Percentiles rank a stretch among this genome's conserved stretches.
Evolutionary conservation across 352 stramenopile species (phyloP).

Genomic region (Pythium grandisporangium): DNA sequence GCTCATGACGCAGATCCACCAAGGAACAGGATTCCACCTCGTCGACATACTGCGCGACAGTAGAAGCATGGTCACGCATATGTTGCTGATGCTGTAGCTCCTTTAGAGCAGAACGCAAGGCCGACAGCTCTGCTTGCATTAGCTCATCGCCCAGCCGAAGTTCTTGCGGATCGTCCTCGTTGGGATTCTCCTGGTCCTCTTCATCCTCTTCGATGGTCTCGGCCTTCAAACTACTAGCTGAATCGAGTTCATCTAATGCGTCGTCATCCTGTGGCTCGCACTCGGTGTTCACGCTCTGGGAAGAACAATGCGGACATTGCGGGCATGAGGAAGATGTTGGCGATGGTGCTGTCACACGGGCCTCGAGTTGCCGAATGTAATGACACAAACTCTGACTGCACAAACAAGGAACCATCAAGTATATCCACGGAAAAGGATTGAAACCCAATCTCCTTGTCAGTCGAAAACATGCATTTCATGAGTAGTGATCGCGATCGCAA

Average conservation of each 20-base stretch:
- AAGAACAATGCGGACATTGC: constrained; percentile 9
- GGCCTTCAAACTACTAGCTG: too few relatives aligned
- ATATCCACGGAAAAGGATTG: neutral
- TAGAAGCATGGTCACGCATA: constrained; percentile 11
- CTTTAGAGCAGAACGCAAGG: constrained; percentile 24
- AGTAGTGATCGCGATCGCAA: too few relatives aligned
- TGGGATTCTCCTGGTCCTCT: too few relatives aligned
- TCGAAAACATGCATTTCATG: too few relatives aligned
- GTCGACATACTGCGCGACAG: constrained; percentile 10
- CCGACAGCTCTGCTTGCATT: constrained; percentile 40
- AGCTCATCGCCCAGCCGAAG: constrained; percentile 13
- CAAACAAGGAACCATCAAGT: neutral
- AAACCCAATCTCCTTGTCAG: too few relatives aligned
- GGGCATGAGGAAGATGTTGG: too few relatives aligned
- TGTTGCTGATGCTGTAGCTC: constrained; percentile 26
- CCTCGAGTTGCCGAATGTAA: constrained; percentile 48
- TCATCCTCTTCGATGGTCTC: too few relatives aligned
- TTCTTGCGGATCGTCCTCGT: neutral
- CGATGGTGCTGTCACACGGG: too few relatives aligned
- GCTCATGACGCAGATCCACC: constrained; percentile 11
- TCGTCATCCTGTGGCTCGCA: neutral
- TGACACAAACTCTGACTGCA: constrained; percentile 29
- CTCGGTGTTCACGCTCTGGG: too few relatives aligned
- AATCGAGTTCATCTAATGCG: too few relatives aligned
- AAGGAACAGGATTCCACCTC: constrained; percentile 8